Evolutionary conservation across 2,329 filamentous ascomycete species (phyloP), one percentile per base, ranked within the genome.

Genomic region (Hymenoscyphus infarciens): DNA sequence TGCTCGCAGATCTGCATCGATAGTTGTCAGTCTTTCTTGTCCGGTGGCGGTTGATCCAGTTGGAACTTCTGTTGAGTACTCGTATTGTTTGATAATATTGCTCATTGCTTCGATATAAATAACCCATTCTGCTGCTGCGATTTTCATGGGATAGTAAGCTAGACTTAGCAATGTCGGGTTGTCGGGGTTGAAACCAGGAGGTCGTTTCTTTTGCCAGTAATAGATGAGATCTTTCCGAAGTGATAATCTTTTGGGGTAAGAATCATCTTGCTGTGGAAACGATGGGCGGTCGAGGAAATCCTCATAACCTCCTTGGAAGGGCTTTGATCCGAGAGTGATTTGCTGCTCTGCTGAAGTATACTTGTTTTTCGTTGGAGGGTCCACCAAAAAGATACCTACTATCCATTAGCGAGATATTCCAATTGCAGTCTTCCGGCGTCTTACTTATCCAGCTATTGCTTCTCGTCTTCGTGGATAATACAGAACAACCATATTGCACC

Each of bases 61-160:
- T 16, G 6, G 22, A 22, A 27, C 59, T 61, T 60, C 54, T 1
- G 55, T 60, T 1, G 57, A 53, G 59, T 65, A 59, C 38, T 59
- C 61, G 31, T 60, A 54, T 22, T 57, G 31, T 57, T 60, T 54
- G 56, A 54, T 57, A 22, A 25, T 57, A 25, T 59, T 33, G 38
- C 25, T 35, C 58, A 63, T 61, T 25, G 63, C 54, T 22, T 52
- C 56, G 4, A 57, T 39, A 35, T 61, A 66, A 25, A 39, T 61
- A 11, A 64, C 56, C 64, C 61, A 66, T 29, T 63, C 64, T 10
- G 35, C 62, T 8, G 60, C 64, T 13, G 54, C 49, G 29, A 64
- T 56, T 33, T 60, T 59, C n/a, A 66, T 25, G 22, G 64, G 61
- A 35, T 63, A 66, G 38, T 66, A 62, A 7, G 59, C 15, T 1